Evolutionary conservation across 2,329 filamentous ascomycete species (phyloP).

Genomic region (Pseudogymnoascus destructans): DNA sequence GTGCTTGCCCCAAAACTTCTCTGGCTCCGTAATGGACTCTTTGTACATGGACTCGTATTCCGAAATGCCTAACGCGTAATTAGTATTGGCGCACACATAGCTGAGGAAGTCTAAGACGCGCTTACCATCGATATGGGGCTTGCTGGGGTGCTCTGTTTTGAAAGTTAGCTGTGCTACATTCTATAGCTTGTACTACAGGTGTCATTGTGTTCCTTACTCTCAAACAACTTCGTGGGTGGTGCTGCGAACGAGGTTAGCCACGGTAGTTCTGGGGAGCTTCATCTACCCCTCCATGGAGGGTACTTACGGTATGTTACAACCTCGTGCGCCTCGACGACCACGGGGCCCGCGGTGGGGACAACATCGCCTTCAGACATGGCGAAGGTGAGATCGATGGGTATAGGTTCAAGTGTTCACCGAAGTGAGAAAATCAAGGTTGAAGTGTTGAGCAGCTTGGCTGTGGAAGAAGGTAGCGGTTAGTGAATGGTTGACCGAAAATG

Average conservation of each 20-base stretch:
- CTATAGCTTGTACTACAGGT: not conserved
- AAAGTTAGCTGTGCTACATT: not conserved
- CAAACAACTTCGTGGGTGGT: constrained; percentile 53
- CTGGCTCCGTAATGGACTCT: constrained; percentile 79
- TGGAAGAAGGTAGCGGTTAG: not conserved
- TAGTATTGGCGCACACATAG: not conserved
- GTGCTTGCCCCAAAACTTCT: constrained; percentile 78
- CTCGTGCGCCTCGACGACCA: constrained; percentile 62
- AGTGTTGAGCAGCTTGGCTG: not conserved
- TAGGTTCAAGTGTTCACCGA: not conserved
- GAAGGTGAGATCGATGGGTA: constrained; percentile 12
- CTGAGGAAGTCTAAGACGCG: not conserved
- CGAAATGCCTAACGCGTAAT: constrained; percentile 38
- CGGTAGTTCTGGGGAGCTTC: constrained; percentile 18
- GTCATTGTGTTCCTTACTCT: constrained; percentile 37
- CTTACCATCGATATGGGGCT: constrained; percentile 54
- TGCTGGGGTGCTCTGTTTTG: constrained; percentile 49
- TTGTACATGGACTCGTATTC: constrained; percentile 57
- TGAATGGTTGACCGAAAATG: not conserved
- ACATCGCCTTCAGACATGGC: constrained; percentile 34
- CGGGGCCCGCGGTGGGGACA: constrained; percentile 35
- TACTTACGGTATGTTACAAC: constrained; percentile 59
- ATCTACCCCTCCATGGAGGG: constrained; percentile 9
- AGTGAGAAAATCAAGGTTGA: not conserved
- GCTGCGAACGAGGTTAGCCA: constrained; percentile 30